Evolutionary conservation across 2,329 filamentous ascomycete genomes (phyloP).

Genomic region (Penicillium sp.): DNA sequence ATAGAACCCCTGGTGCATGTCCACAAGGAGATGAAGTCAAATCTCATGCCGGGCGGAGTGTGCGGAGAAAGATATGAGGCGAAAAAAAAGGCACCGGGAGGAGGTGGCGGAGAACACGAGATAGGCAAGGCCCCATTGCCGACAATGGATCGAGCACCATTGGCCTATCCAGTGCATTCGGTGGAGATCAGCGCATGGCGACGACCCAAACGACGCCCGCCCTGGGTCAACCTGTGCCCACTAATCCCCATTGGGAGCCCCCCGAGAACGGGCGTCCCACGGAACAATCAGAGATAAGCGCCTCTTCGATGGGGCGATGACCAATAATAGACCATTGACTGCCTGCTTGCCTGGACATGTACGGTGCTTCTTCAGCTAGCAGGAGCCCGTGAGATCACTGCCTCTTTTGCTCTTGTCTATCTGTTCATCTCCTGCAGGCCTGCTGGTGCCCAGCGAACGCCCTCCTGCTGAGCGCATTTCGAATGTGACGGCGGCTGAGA

Average conservation of each 20-base stretch:
- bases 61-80: conserved; percentile 8
- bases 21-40: conserved; percentile 6
- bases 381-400: not conserved
- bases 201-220: not conserved
- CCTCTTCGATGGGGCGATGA: not conserved
- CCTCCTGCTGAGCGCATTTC: not conserved
- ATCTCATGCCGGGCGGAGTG: not conserved
- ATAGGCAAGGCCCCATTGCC: conserved; percentile 5
- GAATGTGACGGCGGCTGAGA: conserved; percentile 4
- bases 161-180: not conserved
- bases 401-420: not conserved
- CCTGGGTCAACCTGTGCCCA: not conserved
- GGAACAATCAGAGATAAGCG: not conserved
- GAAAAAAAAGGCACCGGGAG: conserved; percentile 16
- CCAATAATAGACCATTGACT: not conserved
- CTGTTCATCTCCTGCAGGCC: not conserved
- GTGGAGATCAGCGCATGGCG: conserved; percentile 4
- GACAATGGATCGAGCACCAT: not conserved
- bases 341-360: not conserved
- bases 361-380: not conserved
- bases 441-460: not conserved
- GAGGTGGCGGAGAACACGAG: conserved; percentile 21
- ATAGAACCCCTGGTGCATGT: conserved; percentile 4
- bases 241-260: not conserved
- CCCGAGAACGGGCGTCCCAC: not conserved